Conservation (phyloP, 1,284 basidiomycete genomes). For the Sutorius eximius region DNA sequence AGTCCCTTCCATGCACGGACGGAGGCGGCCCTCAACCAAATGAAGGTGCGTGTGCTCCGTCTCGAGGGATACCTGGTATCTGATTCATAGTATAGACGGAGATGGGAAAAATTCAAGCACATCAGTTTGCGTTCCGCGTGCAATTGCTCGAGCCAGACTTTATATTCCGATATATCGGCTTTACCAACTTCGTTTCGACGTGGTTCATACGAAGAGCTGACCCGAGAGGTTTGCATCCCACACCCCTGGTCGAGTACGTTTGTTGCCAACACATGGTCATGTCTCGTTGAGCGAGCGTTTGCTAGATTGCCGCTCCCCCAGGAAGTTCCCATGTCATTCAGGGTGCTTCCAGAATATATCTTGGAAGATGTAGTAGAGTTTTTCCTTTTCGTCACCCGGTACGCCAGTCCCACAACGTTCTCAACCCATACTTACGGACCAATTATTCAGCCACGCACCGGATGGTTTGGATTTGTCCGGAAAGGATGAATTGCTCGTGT, state of each 20-base stretch:
- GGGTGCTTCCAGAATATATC: constrained; percentile 92
- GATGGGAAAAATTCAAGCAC: constrained; percentile 65
- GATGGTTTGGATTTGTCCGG: constrained; percentile 81
- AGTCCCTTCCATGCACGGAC: constrained; percentile 67
- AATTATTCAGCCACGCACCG: constrained; percentile 60
- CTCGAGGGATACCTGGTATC: background rate
- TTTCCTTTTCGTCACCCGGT: constrained; percentile 83
- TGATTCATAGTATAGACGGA: constrained; percentile 48
- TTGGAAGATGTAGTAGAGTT: constrained; percentile 95
- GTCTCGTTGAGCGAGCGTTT: constrained; percentile 16
- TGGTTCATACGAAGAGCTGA: constrained; percentile 97
- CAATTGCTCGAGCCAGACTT: constrained; percentile 89
- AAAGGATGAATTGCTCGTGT: constrained; percentile 86
- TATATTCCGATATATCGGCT: constrained; percentile 76
- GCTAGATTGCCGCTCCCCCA: constrained; percentile 80
- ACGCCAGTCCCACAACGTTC: constrained; percentile 23
- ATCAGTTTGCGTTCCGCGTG: constrained; percentile 79
- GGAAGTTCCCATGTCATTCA: constrained; percentile 84
- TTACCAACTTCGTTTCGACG: constrained; percentile 87
- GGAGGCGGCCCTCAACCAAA: constrained; percentile 65
- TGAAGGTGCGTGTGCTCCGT: constrained; percentile 53
- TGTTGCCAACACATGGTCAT: background rate
- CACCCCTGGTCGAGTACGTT: constrained; percentile 62
- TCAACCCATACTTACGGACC: constrained; percentile 10
- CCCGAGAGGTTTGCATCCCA: constrained; percentile 78